Evolutionary conservation across 2,329 filamentous ascomycete species (phyloP).

Genomic region (Grosmannia penicillata): DNA sequence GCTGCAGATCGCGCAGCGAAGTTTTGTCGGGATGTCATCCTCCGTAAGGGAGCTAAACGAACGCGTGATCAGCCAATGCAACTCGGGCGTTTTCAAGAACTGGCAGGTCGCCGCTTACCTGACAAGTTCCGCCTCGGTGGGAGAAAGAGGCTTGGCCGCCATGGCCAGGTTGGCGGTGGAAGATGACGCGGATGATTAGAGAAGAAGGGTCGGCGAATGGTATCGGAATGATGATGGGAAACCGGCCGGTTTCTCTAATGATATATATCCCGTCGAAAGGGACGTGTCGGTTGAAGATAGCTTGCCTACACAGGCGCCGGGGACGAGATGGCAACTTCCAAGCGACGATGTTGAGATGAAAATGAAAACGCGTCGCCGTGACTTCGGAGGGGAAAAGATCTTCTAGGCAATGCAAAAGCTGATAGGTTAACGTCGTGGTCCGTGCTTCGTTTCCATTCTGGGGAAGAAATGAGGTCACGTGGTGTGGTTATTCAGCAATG

Average conservation of each 20-base stretch:
- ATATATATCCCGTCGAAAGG: no score
- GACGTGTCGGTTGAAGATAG: no score
- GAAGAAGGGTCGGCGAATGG: neutral
- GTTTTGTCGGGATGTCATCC: slow-evolving; percentile 87
- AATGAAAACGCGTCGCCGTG: slow-evolving; percentile 1
- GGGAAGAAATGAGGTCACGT: neutral
- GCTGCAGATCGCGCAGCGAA: slow-evolving; percentile 88
- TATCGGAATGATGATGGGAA: no score
- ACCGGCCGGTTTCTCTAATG: no score
- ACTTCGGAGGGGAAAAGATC: neutral
- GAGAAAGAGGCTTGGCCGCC: slow-evolving; percentile 19
- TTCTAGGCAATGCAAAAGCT: neutral
- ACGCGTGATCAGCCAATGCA: slow-evolving; percentile 1
- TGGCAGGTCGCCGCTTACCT: slow-evolving; percentile 24
- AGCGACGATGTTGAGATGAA: neutral
- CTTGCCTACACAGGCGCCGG: no score
- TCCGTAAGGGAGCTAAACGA: slow-evolving; percentile 52
- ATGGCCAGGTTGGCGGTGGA: slow-evolving; percentile 11
- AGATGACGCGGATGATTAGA: no score
- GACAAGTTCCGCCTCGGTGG: slow-evolving; percentile 44
- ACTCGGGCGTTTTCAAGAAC: no score
- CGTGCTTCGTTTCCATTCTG: neutral
- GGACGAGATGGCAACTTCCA: no score
- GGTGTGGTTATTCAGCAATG: no score
- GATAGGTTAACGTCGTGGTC: neutral